Evolutionary conservation across 345 rosid species (phyloP), one percentile per base, ranked within the genome.

Genomic region (Lagerstroemia speciosa): DNA sequence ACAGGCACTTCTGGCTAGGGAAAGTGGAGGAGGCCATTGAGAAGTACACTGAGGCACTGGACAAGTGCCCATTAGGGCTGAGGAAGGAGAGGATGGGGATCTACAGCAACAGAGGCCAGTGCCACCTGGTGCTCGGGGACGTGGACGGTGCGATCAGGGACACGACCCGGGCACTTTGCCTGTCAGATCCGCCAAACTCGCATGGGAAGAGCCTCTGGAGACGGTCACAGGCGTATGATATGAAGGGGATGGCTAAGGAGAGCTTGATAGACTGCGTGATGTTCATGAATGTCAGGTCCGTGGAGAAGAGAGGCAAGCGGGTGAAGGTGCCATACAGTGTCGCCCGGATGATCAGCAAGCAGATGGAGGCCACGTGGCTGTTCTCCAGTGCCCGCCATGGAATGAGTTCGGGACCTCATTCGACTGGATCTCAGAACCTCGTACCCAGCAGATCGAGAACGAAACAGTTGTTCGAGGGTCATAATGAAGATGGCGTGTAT

Each of bases 141-240:
- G 74, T 85, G 46, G 91, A 79, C 29, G 73, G 73, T 0, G 96
- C 89, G 64, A 78, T 90, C 69, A 85, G 96, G 69, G 97, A 93
- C 78, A 71, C 97, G 3, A 88, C 97, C 5, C 81, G 90, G 75
- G 97, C 97, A 60, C 61, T 90, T 72, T 80, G 93, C 70, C 73
- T 90, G 61, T 87, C 90, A 26, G 66, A 72, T 66, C 66, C 67
- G 7, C 66, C 26, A 19, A 79, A 72, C 58, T 79, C 83, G 14
- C 96, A 90, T 53, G 66, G 76, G 69, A 90, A 83, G 86, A 90
- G 98, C 80, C 75, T 93, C 78, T 93, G 98, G 96, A 87, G 93
- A 75, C 85, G 98, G 76, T 81, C 97, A 14, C 98, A 89, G 82
- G 98, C 96, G 52, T 91, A 79, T 62, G 92, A 87, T 61, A 76